These are phyloP conservation scores for Cytospora piceae DNA, from an alignment of 2,329 filamentous ascomycete species.

Conservation along the genomic window DNA sequence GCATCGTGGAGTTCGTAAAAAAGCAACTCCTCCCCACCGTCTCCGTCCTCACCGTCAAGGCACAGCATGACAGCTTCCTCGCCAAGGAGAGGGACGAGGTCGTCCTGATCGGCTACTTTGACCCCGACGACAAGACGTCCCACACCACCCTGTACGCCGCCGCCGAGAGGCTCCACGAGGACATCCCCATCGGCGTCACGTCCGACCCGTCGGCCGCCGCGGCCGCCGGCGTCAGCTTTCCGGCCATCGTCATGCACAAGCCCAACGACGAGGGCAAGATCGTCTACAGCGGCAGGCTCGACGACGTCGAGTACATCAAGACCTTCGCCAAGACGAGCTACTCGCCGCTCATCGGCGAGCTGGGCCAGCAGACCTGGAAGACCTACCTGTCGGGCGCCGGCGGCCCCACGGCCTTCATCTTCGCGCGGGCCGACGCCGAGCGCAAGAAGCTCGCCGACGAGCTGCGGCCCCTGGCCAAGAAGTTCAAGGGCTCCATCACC, in stretches of 20 bases:
- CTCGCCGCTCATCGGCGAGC: constrained; percentile 90
- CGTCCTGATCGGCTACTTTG: constrained; percentile 87
- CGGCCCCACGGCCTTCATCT: constrained; percentile 95
- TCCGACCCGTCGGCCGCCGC: constrained; percentile 83
- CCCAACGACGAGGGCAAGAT: constrained; percentile 95
- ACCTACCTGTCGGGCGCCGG: constrained; percentile 86
- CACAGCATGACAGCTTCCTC: constrained; percentile 82
- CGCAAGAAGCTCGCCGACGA: constrained; percentile 74
- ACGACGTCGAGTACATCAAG: constrained; percentile 75
- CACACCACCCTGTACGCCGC: constrained; percentile 80
- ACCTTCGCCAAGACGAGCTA: constrained; percentile 82
- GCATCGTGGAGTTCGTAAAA: constrained; percentile 85
- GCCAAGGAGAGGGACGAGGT: constrained; percentile 99
- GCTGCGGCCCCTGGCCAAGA: constrained; percentile 85
- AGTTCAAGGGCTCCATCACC: constrained; percentile 93
- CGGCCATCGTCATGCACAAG: constrained; percentile 94
- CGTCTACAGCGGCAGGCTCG: constrained; percentile 75
- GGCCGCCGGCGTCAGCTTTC: constrained; percentile 84
- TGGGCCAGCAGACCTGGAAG: constrained; percentile 94
- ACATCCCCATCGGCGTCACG: constrained; percentile 87
- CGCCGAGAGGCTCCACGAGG: constrained; percentile 80
- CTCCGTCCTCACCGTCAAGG: constrained; percentile 78
- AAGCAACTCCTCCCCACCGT: constrained; percentile 96
- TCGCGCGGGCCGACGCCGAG: constrained; percentile 89
- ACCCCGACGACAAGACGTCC: constrained; percentile 76